Evolutionary conservation across 805 yeast species (phyloP), one percentile per base, ranked within the genome.

Genomic region (Zygotorulaspora florentina): DNA sequence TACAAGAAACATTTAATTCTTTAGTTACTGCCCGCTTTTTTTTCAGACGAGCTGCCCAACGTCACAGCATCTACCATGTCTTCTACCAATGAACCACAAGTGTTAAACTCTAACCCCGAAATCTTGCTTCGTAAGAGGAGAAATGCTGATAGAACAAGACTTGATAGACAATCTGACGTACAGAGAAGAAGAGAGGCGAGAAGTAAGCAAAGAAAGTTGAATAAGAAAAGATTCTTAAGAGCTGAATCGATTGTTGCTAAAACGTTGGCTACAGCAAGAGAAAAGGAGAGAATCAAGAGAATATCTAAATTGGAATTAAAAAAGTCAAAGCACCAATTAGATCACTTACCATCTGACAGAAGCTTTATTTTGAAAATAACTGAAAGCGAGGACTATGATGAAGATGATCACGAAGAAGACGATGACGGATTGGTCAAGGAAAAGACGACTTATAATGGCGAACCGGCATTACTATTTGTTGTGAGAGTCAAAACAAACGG

Each of bases 81-180:
- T 15, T 20, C 28, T 13, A 8, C 33, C 20, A 35, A 42, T 23
- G 40, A 42, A 20, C 26, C 46, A 7, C 23, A 23, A 17, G 26
- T 23, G 26, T 25, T 46, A 17, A 39, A 46, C 38, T 42, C 46
- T 20, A 84, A 82, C 61, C 91, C 93, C 31, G 93, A 86, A 65
- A 74, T 86, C 45, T 77, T 86, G 55, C 74, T 86, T 51, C 80
- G 81, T 61, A 86, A 85, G 71, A 80, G 95, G 69, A 86, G 85
- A 71, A 78, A 83, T 61, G 85, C 83, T 48, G 91, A 85, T 64
- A 73, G 84, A 64, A 71, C 81, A 54, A 76, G 89, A 64, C 57
- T 85, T 43, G 86, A 82, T 64, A 85, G 83, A 60, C 91, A 84
- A 64, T 85, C 82, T 53, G 74, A 74, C 45, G 81, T 82, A 12